Conservation (phyloP, 2,329 filamentous ascomycete species). For the Ophiocordyceps camponoti-rufipedis region DNA sequence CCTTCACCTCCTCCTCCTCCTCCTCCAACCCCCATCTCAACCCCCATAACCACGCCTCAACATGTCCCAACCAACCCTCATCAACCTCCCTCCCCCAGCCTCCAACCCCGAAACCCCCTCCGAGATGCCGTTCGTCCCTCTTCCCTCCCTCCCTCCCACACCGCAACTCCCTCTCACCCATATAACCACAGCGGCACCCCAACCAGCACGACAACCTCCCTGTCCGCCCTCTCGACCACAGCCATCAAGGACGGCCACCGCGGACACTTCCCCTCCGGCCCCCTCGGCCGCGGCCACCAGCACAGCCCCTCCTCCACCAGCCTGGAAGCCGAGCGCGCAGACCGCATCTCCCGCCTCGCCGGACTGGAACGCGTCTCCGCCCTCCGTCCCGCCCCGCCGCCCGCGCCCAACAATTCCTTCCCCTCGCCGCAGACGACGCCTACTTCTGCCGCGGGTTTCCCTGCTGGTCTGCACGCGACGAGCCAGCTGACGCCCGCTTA, state of each 20-base stretch:
- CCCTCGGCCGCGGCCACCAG: conserved; percentile 37
- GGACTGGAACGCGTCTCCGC: conserved; percentile 79
- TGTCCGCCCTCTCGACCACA: conserved; percentile 80
- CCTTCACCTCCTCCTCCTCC: not conserved
- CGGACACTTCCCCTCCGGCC: conserved; percentile 44
- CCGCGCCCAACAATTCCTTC: conserved; percentile 14
- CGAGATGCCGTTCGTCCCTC: conserved; percentile 63
- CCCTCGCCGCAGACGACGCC: conserved; percentile 31
- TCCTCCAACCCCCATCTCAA: not conserved
- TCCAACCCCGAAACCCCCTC: conserved; percentile 75
- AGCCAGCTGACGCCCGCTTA: conserved; percentile 44
- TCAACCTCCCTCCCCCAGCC: conserved; percentile 67
- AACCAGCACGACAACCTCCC: conserved; percentile 78
- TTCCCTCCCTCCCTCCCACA: not conserved
- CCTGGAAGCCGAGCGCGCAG: conserved; percentile 79
- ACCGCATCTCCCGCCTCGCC: conserved; percentile 85
- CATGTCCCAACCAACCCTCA: conserved; percentile 43
- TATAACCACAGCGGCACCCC: conserved; percentile 45
- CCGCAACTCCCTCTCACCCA: not conserved
- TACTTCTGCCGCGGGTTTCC: conserved; percentile 27
- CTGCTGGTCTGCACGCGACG: conserved; percentile 17
- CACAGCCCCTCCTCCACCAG: conserved; percentile 46
- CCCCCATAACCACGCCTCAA: conserved; percentile 16
- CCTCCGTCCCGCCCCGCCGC: conserved; percentile 33
- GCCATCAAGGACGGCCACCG: conserved; percentile 94